Evolutionary conservation across 2,329 filamentous ascomycete genomes (phyloP).

Genomic region (Neofusicoccum laricinum): DNA sequence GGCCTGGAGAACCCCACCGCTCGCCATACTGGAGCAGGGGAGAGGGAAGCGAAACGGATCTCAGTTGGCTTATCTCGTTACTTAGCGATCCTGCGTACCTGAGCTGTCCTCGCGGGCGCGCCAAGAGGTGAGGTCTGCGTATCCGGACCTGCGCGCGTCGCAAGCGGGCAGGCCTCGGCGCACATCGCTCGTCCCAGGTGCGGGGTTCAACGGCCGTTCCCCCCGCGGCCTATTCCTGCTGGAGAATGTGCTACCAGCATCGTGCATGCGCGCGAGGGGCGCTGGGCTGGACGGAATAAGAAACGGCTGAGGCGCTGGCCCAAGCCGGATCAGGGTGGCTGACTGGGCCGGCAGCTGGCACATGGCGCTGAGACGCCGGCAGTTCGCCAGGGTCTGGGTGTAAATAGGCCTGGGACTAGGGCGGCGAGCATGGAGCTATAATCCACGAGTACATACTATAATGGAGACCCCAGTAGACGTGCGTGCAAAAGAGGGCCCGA

Average conservation of each 20-base stretch:
- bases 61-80: neutral
- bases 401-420: neutral
- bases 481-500: conserved; percentile 5
- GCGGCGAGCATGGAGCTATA: neutral
- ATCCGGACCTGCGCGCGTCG: neutral
- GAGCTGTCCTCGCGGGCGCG: neutral
- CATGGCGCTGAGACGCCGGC: neutral
- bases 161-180: neutral
- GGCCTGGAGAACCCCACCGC: conserved; percentile 8
- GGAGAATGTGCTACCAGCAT: conserved; percentile 1
- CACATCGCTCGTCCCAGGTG: neutral
- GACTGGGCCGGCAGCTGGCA: neutral
- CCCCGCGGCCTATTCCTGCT: neutral
- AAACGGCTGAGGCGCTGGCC: conserved; percentile 6
- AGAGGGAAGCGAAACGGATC: neutral
- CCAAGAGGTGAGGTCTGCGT: neutral
- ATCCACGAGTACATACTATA: neutral
- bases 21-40: neutral
- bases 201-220: neutral
- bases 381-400: neutral
- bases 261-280: neutral
- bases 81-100: neutral
- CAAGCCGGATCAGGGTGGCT: neutral
- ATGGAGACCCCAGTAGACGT: neutral
- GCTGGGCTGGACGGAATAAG: conserved; percentile 8